Conservation (phyloP, 2,329 filamentous ascomycete species). For the Onygenales sp. region DNA sequence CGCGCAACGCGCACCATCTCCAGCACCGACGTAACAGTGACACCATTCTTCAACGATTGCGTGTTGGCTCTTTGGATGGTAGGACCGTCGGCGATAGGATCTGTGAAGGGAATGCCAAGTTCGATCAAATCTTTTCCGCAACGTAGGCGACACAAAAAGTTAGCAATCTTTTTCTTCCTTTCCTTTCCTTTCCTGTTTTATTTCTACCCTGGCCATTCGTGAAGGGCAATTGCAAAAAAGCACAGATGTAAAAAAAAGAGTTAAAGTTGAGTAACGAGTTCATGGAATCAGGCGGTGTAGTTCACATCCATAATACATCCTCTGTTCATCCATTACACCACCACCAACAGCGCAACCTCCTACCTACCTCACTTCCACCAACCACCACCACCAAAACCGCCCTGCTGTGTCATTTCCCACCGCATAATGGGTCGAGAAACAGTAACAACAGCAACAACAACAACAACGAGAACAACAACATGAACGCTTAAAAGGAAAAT, state of each 20-base stretch:
- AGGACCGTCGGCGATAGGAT: slow-evolving; percentile 94
- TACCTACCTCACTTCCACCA: background rate
- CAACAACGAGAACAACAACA: background rate
- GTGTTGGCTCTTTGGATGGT: slow-evolving; percentile 96
- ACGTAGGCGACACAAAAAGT: slow-evolving; percentile 2
- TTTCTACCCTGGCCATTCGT: background rate
- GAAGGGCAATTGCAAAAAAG: background rate
- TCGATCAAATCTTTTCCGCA: slow-evolving; percentile 72
- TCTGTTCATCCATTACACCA: background rate
- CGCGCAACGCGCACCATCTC: slow-evolving; percentile 77
- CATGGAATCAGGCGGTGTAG: too few relatives aligned
- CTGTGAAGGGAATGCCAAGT: slow-evolving; percentile 91
- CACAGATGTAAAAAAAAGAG: background rate
- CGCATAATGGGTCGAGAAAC: background rate
- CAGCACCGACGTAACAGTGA: slow-evolving; percentile 70
- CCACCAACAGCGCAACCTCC: background rate
- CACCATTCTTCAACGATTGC: slow-evolving; percentile 76
- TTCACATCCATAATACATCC: too few relatives aligned
- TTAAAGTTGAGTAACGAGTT: background rate
- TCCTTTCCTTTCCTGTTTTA: background rate
- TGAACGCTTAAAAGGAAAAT: background rate
- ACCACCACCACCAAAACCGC: background rate
- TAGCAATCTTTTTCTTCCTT: background rate
- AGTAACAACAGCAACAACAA: background rate
- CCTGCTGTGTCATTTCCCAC: background rate